Conservation (phyloP, 73 alveolate genomes). For the Paramecium primaurelia region DNA sequence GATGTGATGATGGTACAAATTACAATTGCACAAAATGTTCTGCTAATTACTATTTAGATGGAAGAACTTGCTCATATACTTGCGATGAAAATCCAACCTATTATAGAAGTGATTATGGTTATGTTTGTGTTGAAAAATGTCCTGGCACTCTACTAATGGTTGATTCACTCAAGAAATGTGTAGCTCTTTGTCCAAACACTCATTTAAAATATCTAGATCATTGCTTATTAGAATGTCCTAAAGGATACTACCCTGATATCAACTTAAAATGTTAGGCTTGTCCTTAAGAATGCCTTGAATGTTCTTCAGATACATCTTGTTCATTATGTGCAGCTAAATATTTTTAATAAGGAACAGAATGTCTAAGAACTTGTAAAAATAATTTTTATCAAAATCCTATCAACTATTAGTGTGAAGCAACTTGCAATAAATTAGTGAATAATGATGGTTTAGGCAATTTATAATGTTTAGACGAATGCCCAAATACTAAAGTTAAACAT, state of each 20-base stretch:
- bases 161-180: not conserved
- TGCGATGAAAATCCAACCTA: not conserved
- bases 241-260: not conserved
- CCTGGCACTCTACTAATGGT: not conserved
- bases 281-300: not conserved
- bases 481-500: not conserved
- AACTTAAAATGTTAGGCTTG: not conserved
- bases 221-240: not conserved
- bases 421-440: not conserved
- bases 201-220: not conserved
- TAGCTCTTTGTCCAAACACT: not conserved
- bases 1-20: not conserved
- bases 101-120: not conserved
- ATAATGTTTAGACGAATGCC: not conserved
- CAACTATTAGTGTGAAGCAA: not conserved
- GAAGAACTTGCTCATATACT: not conserved
- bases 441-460: not conserved
- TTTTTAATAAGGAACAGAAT: not conserved
- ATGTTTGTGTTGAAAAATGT: not conserved
- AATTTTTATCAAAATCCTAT: not conserved
- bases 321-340: not conserved
- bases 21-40: not conserved
- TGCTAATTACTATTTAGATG: not conserved
- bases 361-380: not conserved
- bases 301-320: not conserved